Evolutionary conservation across 768 basidiomycete genomes (phyloP).

Genomic region (Rhizopogon salebrosus): DNA sequence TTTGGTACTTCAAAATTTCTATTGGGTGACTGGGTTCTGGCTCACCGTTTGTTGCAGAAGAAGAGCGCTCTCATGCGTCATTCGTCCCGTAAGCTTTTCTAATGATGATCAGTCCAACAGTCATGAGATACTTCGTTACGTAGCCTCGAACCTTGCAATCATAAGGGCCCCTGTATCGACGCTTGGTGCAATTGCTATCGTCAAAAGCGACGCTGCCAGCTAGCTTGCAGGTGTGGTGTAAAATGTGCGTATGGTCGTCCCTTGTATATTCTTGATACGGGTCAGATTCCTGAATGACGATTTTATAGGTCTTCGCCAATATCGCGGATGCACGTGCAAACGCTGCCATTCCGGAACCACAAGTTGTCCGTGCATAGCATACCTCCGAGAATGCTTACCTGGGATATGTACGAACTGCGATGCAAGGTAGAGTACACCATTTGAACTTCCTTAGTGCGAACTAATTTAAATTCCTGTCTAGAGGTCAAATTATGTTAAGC

Average conservation of each 20-base stretch:
- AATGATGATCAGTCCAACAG: background rate
- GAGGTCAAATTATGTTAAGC: constrained; percentile 14
- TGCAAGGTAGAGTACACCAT: constrained; percentile 29
- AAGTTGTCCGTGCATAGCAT: constrained; percentile 33
- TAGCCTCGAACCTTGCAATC: constrained; percentile 37
- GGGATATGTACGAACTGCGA: constrained; percentile 42
- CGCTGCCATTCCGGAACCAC: constrained; percentile 8
- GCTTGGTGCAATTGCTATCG: constrained; percentile 36
- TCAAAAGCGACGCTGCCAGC: constrained; percentile 36
- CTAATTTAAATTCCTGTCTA: constrained; percentile 1
- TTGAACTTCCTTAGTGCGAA: background rate
- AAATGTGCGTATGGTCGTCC: constrained; percentile 29
- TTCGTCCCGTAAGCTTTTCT: constrained; percentile 11
- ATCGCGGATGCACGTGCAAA: constrained; percentile 38
- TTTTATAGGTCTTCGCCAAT: constrained; percentile 34
- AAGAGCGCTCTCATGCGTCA: background rate
- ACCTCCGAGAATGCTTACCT: constrained; percentile 46
- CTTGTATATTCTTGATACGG: constrained; percentile 8
- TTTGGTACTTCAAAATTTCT: constrained; percentile 13
- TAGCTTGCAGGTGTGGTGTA: constrained; percentile 42
- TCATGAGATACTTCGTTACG: background rate
- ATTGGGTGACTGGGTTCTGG: background rate
- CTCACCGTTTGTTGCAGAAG: constrained; percentile 7
- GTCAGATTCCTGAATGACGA: constrained; percentile 8
- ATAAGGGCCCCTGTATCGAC: constrained; percentile 42